Percentiles rank a stretch among this genome's conserved stretches.
These are phyloP conservation scores for Schwanniomyces sp. DNA, from an alignment of 805 yeast species.

Conservation along the genomic window DNA sequence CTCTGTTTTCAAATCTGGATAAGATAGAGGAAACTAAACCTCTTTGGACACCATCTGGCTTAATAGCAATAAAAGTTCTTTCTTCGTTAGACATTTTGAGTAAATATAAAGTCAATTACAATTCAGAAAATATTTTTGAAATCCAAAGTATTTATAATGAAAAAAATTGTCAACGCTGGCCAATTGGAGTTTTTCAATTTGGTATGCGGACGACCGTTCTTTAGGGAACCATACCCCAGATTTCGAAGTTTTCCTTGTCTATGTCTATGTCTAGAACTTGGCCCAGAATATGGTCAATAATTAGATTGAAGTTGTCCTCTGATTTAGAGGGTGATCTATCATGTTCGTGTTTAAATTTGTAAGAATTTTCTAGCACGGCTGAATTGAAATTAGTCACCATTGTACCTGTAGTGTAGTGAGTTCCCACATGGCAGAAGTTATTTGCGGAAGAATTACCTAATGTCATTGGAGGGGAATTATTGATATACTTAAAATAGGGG, in stretches of 20 bases:
- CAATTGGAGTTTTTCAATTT: constrained; percentile 4
- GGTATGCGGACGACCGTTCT: background rate
- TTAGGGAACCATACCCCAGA: constrained; percentile 1
- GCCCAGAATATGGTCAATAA: background rate
- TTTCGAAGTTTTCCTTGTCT: background rate
- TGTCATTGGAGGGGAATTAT: background rate
- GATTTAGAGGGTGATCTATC: background rate
- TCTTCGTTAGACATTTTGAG: constrained; percentile 59
- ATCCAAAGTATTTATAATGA: background rate
- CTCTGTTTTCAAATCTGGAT: constrained; percentile 94
- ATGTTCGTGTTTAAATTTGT: background rate
- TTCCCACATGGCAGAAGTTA: background rate
- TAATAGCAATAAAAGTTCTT: constrained; percentile 90
- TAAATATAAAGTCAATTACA: background rate
- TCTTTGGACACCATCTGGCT: constrained; percentile 99
- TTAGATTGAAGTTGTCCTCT: too few species aligned
- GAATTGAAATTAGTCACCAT: background rate
- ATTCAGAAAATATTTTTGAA: background rate
- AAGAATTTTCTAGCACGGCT: background rate
- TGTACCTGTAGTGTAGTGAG: background rate
- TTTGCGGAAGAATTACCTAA: background rate
- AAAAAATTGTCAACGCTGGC: constrained; percentile 5
- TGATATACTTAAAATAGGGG: background rate
- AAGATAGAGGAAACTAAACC: constrained; percentile 89
- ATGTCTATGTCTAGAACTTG: background rate